A percentile compares a stretch with the other conserved stretches of the same genome.
Evolutionary conservation across 371 early-diverging fungal genomes (phyloP).

Genomic region (Mucor piriformis): DNA sequence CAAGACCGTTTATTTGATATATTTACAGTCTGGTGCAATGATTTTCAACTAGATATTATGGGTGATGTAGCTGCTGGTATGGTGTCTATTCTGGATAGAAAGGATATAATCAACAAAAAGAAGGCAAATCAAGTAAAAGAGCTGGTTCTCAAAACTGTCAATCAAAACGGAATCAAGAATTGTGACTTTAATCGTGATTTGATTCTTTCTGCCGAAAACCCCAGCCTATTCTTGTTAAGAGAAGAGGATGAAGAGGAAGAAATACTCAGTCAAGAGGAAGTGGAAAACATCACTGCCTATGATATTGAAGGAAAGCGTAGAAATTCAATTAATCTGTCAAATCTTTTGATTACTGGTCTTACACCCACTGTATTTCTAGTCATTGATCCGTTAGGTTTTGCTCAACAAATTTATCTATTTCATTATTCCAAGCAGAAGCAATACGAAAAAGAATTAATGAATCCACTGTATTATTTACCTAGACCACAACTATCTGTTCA

Average conservation of each 20-base stretch:
- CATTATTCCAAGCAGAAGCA: constrained; percentile 51
- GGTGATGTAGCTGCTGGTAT: constrained; percentile 50
- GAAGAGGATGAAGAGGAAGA: constrained; percentile 1
- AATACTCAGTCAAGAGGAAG: background rate
- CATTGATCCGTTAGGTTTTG: constrained; percentile 65
- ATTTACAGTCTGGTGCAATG: constrained; percentile 31
- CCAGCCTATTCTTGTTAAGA: background rate
- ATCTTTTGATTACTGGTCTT: constrained; percentile 60
- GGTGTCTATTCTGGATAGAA: constrained; percentile 31
- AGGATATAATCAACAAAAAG: constrained; percentile 6
- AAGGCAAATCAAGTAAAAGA: constrained; percentile 21
- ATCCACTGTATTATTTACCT: constrained; percentile 46
- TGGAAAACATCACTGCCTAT: constrained; percentile 22
- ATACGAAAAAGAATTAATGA: constrained; percentile 27
- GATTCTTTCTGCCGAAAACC: too few species aligned
- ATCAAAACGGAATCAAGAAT: constrained; percentile 28
- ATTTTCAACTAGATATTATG: constrained; percentile 37
- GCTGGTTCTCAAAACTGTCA: constrained; percentile 34
- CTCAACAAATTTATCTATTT: constrained; percentile 74
- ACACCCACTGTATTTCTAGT: constrained; percentile 66
- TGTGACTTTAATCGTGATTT: constrained; percentile 3
- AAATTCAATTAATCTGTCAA: constrained; percentile 50
- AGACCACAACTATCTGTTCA: constrained; percentile 38
- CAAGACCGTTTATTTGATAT: constrained; percentile 27
- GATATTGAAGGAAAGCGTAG: background rate